A percentile compares a stretch with the other conserved stretches of the same genome.
Conservation (phyloP, 2,329 filamentous ascomycete genomes). For the Paecilomyces variotii region DNA sequence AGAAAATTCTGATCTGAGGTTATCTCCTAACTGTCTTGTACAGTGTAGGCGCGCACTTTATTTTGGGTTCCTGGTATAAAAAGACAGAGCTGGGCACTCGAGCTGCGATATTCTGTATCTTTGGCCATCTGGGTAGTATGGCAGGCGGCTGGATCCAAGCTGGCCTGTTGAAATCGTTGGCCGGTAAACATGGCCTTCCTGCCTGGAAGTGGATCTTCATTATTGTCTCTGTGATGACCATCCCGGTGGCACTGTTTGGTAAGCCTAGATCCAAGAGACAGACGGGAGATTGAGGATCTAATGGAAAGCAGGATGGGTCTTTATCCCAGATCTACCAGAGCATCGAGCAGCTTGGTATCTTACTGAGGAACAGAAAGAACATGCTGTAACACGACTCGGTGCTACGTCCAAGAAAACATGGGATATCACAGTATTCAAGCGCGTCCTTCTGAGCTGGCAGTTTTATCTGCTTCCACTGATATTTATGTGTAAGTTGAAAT, state of each 20-base stretch:
- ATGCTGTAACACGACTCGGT: constrained; percentile 31
- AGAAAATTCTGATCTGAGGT: not conserved
- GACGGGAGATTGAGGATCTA: not conserved
- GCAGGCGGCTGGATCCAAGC: constrained; percentile 41
- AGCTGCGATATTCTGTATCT: constrained; percentile 29
- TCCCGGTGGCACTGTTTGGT: constrained; percentile 37
- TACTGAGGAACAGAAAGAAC: constrained; percentile 21
- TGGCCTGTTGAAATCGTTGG: constrained; percentile 28
- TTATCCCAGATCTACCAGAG: constrained; percentile 37
- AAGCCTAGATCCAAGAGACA: not conserved
- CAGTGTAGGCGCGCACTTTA: constrained; percentile 38
- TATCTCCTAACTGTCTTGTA: not conserved
- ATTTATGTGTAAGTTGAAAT: constrained; percentile 34
- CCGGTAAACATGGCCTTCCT: constrained; percentile 27
- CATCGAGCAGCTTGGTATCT: constrained; percentile 37
- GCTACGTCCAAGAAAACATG: constrained; percentile 18
- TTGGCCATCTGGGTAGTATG: constrained; percentile 38
- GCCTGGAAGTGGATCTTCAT: constrained; percentile 40
- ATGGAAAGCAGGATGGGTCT: constrained; percentile 33
- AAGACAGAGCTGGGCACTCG: constrained; percentile 33
- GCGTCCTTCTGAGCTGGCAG: constrained; percentile 37
- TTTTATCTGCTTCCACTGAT: constrained; percentile 39
- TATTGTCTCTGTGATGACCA: constrained; percentile 35
- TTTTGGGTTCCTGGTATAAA: constrained; percentile 40
- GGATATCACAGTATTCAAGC: constrained; percentile 23